Evolutionary conservation across 2,329 filamentous ascomycete genomes (phyloP), one percentile per base, ranked within the genome.

Genomic region (Lecanicillium sp.): DNA sequence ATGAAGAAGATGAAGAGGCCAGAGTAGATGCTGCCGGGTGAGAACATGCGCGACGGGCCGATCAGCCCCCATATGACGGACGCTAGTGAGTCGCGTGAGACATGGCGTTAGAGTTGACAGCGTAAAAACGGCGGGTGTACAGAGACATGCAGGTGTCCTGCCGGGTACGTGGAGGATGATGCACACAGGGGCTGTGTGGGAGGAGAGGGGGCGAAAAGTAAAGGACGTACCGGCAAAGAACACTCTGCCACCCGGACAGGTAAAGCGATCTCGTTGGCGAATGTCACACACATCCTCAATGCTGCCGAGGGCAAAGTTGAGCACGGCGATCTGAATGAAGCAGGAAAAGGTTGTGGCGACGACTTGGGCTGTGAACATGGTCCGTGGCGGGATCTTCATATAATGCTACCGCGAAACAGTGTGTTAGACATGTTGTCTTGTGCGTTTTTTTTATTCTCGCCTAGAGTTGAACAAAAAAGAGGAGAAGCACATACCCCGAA

Each of bases 31-130:
- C 76, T 70, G 4, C 74, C 76, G 0, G 73, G 72, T 2, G 72
- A 77, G 60, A 81, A 82, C 55, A 82, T 75, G 46, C 76, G 73
- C 1, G 70, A 66, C 0, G 78, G 79, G 2, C 78, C 78, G 41
- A 83, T 72, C 29, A 80, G 69, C 12, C 79, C 79, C 79, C 79
- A 84, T 46, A 82, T 81, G 20, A 84, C 73, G 0, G 74, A 79
- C 1, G 79, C 77, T 63, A 46, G 14, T 19, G 20, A 14, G 17
- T 32, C 18, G 22, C 11, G 22, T 25, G 11, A 25, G 22, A 25
- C 22, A 25, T 25, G 22, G 22, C 22, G 22, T 25, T 25, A 25
- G 22, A 25, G 22, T 25, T 25, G 22, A 11, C 22, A 25, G 22
- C 22, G 22, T 11, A 25, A 25, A 25, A 18, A 29, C 4, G 20